Evolutionary conservation across 148 eudicot genomes (phyloP), one percentile per base, ranked within the genome.

Genomic region (Fagopyrum esculentum): DNA sequence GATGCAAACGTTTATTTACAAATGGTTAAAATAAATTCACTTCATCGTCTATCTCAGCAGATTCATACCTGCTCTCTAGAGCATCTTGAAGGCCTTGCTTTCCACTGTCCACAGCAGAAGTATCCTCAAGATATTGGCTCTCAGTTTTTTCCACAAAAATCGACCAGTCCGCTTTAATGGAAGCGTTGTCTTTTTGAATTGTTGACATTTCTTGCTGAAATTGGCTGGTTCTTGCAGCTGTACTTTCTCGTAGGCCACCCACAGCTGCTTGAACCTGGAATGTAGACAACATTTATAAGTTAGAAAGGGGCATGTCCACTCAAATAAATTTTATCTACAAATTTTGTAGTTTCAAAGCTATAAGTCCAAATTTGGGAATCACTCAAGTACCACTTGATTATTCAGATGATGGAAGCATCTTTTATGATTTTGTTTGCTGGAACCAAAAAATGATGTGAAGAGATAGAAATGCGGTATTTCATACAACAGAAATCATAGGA

Each of bases 181-280:
- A 83, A 69, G 84, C 83, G 22, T 87, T 87, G 63, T 87, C 86
- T 69, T 87, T 89, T 81, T 82, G 88, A 96, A 92, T 95, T 55
- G 88, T 85, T 79, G 88, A 86, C 96, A 92, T 89, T 85, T 92
- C 93, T 82, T 87, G 85, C 78, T 89, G 93, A 77, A 95, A 82
- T 77, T 78, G 84, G 78, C 64, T 79, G 79, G 98, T 87, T 78
- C 87, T 90, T 55, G 84, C 85, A 29, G 87, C 85, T 68, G 97
- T 87, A 83, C 85, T 87, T 69, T 89, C 98, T 77, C 93, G 84
- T 76, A 95, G 90, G 72, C 86, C 93, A 82, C 76, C 73, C 71
- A 95, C 82, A 44, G 98, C 92, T 17, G 85, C 78, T 87, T 87
- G 88, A 71, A 95, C 98, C 98, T 95, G 74, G 40, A 73, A 19